These are phyloP conservation scores for Coprinellus aureogranulatus DNA, from an alignment of 768 basidiomycete species.

Conservation along the genomic window DNA sequence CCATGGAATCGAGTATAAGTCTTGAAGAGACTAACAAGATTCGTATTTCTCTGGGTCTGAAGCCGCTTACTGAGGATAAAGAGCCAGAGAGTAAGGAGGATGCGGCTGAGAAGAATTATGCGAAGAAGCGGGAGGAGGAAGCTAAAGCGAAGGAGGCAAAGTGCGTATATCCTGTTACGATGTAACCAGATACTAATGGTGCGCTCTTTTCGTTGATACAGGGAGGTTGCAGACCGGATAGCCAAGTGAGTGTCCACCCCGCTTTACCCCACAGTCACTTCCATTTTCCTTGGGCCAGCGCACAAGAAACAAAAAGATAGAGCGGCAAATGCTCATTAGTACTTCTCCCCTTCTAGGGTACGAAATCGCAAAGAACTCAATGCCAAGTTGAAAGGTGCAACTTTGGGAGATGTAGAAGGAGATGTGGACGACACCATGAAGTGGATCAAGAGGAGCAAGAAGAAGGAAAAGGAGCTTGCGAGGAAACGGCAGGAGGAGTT, in stretches of 20 bases:
- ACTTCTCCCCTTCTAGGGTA: conserved; percentile 66
- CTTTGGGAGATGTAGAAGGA: conserved; percentile 84
- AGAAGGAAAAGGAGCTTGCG: conserved; percentile 85
- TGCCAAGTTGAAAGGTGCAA: conserved; percentile 86
- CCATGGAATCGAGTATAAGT: conserved; percentile 86
- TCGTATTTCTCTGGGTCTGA: conserved; percentile 89
- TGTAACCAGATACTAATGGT: conserved; percentile 17
- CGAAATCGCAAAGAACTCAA: conserved; percentile 92
- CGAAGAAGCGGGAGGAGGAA: conserved; percentile 66
- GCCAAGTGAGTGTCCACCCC: conserved; percentile 76
- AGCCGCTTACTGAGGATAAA: conserved; percentile 84
- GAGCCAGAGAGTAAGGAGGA: conserved; percentile 73
- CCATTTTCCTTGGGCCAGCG: conserved; percentile 37
- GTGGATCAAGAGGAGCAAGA: conserved; percentile 92
- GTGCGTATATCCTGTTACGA: conserved; percentile 42
- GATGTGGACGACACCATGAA: conserved; percentile 76
- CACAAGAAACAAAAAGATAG: conserved; percentile 18
- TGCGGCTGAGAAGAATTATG: conserved; percentile 85
- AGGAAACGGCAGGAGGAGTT: conserved; percentile 78
- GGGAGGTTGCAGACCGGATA: conserved; percentile 71
- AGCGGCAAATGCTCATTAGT: conserved; percentile 38
- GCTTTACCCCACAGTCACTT: conserved; percentile 38
- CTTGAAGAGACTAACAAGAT: conserved; percentile 96
- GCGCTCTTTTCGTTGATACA: conserved; percentile 31
- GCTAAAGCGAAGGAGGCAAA: conserved; percentile 71